Conservation (phyloP, 2,329 filamentous ascomycete genomes). For the Alternaria sp. region DNA sequence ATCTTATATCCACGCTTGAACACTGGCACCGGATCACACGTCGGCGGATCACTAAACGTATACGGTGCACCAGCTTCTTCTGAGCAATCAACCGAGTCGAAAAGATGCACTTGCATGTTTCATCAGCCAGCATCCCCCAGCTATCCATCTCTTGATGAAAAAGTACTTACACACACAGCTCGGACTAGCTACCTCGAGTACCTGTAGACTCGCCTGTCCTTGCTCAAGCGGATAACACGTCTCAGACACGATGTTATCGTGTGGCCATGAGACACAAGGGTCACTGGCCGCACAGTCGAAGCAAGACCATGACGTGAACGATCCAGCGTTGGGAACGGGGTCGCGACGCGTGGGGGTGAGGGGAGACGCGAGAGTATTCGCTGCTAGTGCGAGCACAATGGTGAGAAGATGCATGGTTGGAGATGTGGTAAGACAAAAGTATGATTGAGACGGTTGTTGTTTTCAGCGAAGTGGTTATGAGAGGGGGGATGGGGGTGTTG, state of each 20-base stretch:
- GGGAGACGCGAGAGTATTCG: not conserved
- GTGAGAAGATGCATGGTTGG: not conserved
- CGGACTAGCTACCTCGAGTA: not conserved
- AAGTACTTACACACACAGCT: not conserved
- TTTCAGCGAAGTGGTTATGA: no score
- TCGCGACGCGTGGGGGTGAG: not conserved
- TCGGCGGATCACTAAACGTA: not conserved
- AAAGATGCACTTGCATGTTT: not conserved
- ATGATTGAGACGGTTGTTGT: not conserved
- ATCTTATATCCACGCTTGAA: not conserved
- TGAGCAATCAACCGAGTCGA: not conserved
- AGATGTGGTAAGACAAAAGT: not conserved
- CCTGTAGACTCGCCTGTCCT: not conserved
- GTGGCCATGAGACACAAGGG: not conserved
- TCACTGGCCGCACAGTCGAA: not conserved
- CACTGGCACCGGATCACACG: not conserved
- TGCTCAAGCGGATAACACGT: not conserved
- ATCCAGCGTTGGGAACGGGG: not conserved
- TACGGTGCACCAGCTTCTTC: not conserved
- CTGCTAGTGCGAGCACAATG: not conserved
- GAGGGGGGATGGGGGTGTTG: not conserved
- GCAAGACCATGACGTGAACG: slow-evolving; percentile 1
- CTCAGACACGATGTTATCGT: not conserved
- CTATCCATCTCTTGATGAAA: not conserved
- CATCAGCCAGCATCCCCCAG: not conserved